Evolutionary conservation across 2,329 filamentous ascomycete genomes (phyloP), one percentile per base, ranked within the genome.

Genomic region (Berkeleyomyces basicola): DNA sequence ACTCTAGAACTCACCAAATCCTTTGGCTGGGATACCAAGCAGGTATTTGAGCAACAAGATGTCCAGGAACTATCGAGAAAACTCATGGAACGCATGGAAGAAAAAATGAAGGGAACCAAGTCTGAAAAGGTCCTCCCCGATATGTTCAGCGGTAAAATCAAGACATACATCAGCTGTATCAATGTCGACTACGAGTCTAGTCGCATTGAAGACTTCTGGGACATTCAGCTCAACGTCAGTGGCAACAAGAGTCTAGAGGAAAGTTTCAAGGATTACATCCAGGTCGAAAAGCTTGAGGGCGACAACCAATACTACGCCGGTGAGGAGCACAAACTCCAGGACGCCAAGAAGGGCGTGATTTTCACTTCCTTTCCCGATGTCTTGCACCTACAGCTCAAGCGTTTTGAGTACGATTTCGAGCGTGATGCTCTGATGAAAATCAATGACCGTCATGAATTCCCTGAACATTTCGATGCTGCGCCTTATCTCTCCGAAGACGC

Each of bases 391-490:
- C 93, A 99, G 72, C 81, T 99, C 65, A 97, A 97, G 76, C 87
- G 93, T 61, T 99, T 99, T 73, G 90, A 99, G 72, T 99, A 99
- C 74, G 93, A 99, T 74, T 88, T 96, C 69, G 87, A 95, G 68
- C 84, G 89, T 68, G 92, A 97, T 71, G 90, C 90, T 67, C 96
- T 97, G 88, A 96, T 95, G 87, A 99, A 99, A 76, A 90, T 99
- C 71, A 95, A 95, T 69, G 90, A 95, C 69, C 84, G 89, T 63
- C 92, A 93, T 75, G 90, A 95, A 70, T 95, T 93, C 67, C 90
- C 89, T 0, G 88, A 95, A 65, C 76, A 82, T 63, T 90, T 90
- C 69, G 88, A 95, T 70, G 89, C 91, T 5, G 79, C 88, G 0
- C 90, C 90, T 0, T 99, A 93, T 71, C 82, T 99, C 23, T 87